Evolutionary conservation across 805 yeast species (phyloP).

Genomic region (Suhomyces sp.): DNA sequence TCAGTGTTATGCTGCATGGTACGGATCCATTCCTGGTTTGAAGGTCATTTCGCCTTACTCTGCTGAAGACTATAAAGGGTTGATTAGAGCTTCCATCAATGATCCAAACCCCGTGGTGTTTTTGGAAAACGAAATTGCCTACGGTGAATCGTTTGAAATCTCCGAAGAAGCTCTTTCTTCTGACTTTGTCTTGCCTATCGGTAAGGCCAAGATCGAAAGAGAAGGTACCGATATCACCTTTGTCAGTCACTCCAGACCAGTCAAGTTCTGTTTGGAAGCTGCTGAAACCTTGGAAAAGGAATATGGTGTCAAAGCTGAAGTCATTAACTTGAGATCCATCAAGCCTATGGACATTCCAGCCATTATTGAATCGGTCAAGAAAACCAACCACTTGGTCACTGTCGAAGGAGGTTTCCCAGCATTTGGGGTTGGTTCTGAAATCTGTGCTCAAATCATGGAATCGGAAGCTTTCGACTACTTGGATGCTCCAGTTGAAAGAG

Average conservation of each 20-base stretch:
- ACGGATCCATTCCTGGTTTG: conserved; percentile 96
- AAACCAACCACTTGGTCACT: conserved; percentile 93
- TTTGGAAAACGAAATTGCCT: conserved; percentile 92
- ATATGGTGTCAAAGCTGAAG: conserved; percentile 88
- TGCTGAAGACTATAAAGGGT: conserved; percentile 94
- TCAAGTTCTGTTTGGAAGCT: conserved; percentile 80
- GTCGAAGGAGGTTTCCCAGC: conserved; percentile 98
- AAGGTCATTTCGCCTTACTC: conserved; percentile 95
- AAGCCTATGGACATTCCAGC: conserved; percentile 93
- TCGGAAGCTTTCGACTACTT: conserved; percentile 96
- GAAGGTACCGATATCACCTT: conserved; percentile 89
- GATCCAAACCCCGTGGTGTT: conserved; percentile 98
- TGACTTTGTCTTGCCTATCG: conserved; percentile 90
- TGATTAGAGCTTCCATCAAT: conserved; percentile 93
- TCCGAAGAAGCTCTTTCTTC: conserved; percentile 85
- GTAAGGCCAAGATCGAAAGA: conserved; percentile 92
- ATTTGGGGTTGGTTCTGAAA: conserved; percentile 98
- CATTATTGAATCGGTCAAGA: conserved; percentile 83
- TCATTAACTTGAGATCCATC: conserved; percentile 91
- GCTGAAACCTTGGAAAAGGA: conserved; percentile 83
- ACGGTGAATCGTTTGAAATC: conserved; percentile 88
- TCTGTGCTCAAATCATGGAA: conserved; percentile 97
- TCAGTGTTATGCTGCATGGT: conserved; percentile 97
- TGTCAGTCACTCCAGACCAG: conserved; percentile 90
- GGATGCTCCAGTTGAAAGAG: conserved; percentile 98